These are phyloP conservation scores for Kwoniella mangroviensis DNA, from an alignment of 768 basidiomycete species.

Conservation along the genomic window DNA sequence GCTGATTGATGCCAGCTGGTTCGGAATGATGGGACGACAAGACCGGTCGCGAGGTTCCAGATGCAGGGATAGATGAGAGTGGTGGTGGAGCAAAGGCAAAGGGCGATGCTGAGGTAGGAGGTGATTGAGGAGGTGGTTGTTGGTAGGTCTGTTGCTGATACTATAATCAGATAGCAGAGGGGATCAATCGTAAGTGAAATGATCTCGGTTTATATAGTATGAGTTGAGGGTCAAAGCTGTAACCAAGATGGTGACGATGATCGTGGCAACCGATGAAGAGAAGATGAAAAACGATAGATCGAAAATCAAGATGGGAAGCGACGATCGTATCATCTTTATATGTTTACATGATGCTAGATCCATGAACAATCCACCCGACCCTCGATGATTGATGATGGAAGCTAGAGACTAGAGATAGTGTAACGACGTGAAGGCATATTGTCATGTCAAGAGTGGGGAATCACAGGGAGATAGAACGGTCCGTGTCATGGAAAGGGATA, in stretches of 20 bases:
- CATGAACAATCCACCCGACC: neutral
- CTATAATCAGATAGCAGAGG: neutral
- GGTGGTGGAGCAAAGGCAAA: constrained; percentile 54
- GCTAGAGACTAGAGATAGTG: neutral
- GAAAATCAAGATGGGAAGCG: neutral
- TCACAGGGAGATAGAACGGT: constrained; percentile 1
- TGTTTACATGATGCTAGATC: neutral
- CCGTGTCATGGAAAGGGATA: constrained; percentile 5
- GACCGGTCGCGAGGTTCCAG: constrained; percentile 32
- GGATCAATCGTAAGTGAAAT: neutral
- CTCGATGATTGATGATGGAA: neutral
- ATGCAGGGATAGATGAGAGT: constrained; percentile 29
- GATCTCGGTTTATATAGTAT: neutral
- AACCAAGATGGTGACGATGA: constrained; percentile 1
- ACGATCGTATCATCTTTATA: neutral
- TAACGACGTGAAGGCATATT: neutral
- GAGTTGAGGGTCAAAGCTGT: neutral
- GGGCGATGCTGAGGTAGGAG: constrained; percentile 44
- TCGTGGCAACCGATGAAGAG: constrained; percentile 10
- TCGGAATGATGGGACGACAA: constrained; percentile 36
- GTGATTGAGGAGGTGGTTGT: constrained; percentile 26
- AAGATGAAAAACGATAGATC: neutral
- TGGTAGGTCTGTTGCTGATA: constrained; percentile 17
- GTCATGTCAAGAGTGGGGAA: constrained; percentile 2
- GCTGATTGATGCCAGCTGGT: constrained; percentile 24